phyloP scores from a whole-genome alignment of 2,329 filamentous ascomycete species.

The Scopulariopsis brevicaulis region DNA sequence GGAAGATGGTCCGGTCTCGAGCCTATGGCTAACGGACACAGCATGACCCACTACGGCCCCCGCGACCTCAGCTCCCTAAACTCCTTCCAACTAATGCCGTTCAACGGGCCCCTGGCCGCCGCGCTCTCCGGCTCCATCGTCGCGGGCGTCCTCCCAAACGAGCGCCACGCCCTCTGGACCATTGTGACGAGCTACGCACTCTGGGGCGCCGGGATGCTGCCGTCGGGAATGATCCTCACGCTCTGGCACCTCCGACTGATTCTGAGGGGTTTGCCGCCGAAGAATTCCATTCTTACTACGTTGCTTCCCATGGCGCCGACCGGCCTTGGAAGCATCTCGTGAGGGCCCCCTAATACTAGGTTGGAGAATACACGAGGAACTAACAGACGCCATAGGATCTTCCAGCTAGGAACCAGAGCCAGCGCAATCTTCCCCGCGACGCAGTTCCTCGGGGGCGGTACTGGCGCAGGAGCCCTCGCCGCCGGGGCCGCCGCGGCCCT shows the following conservation, averaged over 20 bases:
- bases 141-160: constrained; percentile 39
- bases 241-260: constrained; percentile 50
- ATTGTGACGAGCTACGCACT: constrained; percentile 46
- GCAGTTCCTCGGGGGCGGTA: neutral
- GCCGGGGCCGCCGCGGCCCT: neutral
- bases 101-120: constrained; percentile 51
- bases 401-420: neutral
- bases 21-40: too few relatives aligned
- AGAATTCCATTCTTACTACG: neutral
- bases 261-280: neutral
- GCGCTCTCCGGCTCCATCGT: constrained; percentile 18
- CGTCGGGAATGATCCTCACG: constrained; percentile 43
- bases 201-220: constrained; percentile 41
- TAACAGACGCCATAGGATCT: neutral
- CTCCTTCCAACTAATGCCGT: constrained; percentile 48
- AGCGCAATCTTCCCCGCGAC: neutral
- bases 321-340: neutral
- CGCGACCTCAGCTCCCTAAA: constrained; percentile 39
- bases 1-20: neutral
- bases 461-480: too few relatives aligned
- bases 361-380: neutral
- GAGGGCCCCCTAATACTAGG: neutral
- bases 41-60: neutral
- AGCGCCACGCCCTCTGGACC: constrained; percentile 40
- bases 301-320: neutral